A percentile compares a stretch with the other conserved stretches of the same genome.
Evolutionary conservation across 108 stramenopile genomes (phyloP).

Genomic region (Cylindrotheca closterium): DNA sequence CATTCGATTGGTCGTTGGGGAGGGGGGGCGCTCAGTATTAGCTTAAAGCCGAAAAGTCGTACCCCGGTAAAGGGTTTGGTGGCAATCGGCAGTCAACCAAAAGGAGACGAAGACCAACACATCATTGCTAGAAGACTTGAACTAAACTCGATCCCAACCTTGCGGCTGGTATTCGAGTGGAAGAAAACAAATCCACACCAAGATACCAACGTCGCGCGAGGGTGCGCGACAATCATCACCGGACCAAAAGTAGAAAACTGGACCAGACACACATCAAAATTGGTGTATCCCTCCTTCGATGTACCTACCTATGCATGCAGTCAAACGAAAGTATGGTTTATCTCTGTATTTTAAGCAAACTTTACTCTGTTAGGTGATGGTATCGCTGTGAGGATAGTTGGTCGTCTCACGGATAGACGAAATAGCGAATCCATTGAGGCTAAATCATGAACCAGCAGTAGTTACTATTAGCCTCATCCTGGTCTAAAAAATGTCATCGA

Average conservation of each 20-base stretch:
- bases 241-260: constrained; percentile 25
- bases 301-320: too few species aligned
- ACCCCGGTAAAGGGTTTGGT: constrained; percentile 33
- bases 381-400: too few species aligned
- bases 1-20: too few species aligned
- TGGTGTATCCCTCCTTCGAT: too few species aligned
- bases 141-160: constrained; percentile 19
- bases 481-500: constrained; percentile 16
- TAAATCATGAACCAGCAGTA: too few species aligned
- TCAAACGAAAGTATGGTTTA: too few species aligned
- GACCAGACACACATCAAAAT: too few species aligned
- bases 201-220: too few species aligned
- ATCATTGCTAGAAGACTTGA: constrained; percentile 32
- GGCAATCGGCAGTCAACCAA: constrained; percentile 16
- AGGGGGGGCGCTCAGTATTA: constrained; percentile 21
- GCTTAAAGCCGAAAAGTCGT: constrained; percentile 30
- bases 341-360: too few species aligned
- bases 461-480: background rate
- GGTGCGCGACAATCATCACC: constrained; percentile 10
- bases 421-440: too few species aligned
- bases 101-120: constrained; percentile 6
- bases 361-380: too few species aligned
- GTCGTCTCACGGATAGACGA: too few species aligned
- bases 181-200: constrained; percentile 31
- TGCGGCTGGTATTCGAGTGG: constrained; percentile 12